Base-by-base conservation (phyloP, 495 filamentous ascomycete species). In the Podospora tetraspora region DNA sequence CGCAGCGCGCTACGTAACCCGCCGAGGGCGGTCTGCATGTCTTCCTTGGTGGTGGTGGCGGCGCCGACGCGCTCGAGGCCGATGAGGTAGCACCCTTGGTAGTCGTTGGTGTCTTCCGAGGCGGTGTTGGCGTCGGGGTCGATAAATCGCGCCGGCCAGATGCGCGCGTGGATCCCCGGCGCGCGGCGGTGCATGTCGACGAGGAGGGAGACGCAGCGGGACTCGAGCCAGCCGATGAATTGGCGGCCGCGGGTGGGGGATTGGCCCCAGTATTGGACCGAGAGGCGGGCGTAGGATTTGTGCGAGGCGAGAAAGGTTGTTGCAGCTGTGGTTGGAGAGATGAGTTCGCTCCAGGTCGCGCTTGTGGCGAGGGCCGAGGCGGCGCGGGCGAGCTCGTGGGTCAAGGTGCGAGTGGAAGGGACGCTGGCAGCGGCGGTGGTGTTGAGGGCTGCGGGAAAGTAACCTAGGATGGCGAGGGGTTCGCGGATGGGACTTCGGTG, bases 61-160 rank as follows among this genome's bases (percentile, higher is more conserved):
- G 57, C 21, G 21, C 70, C 62, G 6, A 37, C 43, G 27, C 77
- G 80, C 34, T 82, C 81, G 24, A 89, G 74, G 8, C 87, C 87
- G 24, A 89, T 79, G 16, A 89, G 80, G 66, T 88, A 89, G 64
- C 78, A 82, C 7, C 83, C 85, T 30, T 83, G 75, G 69, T 84
- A 86, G 58, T 84, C 83, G 0, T 68, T 60, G 4, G 34, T 65
- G 23, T 75, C 66, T 1, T 62, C 60, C 25, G 64, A 59, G 24
- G 56, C 13, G 25, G 10, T 59, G 52, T 56, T 59, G 5, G 9
- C 2, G 12, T 25, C 67, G 10, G 67, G 57, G 6, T 74, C 72
- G 52, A 82, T 75, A 61, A 88, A 89, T 13, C 85, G 75, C 25
- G 77, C 83, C 12, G 87, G 87, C 87, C 87, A 89, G 24, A 88